phyloP scores from a whole-genome alignment of 2,329 filamentous ascomycete species.

The Atkinsonella texensis region DNA sequence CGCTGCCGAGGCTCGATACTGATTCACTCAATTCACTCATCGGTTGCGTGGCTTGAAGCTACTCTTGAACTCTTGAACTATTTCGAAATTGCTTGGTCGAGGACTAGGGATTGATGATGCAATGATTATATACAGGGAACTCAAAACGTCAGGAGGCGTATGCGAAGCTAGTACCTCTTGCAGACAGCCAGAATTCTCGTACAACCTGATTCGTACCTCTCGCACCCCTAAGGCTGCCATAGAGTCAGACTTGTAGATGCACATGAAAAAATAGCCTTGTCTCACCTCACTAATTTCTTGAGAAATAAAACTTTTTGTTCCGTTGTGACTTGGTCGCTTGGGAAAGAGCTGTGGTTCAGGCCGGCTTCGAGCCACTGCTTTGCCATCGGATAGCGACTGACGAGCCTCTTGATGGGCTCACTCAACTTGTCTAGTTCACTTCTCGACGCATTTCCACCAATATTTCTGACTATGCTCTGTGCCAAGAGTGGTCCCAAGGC shows the following conservation, averaged over 20 bases:
- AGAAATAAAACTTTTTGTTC: slow-evolving; percentile 53
- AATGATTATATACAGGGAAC: neutral
- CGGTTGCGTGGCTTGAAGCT: neutral
- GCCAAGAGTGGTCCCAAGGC: slow-evolving; percentile 51
- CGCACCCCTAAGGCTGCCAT: slow-evolving; percentile 47
- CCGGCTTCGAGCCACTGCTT: slow-evolving; percentile 52
- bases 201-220: slow-evolving; percentile 54
- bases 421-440: slow-evolving; percentile 61
- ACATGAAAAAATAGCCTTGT: neutral
- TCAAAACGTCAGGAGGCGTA: slow-evolving; percentile 37
- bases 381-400: slow-evolving; percentile 41
- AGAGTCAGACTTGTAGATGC: neutral
- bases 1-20: neutral
- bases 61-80: neutral
- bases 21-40: neutral
- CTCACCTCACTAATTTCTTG: slow-evolving; percentile 50
- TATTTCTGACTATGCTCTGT: slow-evolving; percentile 48
- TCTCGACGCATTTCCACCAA: slow-evolving; percentile 55
- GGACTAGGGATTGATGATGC: neutral
- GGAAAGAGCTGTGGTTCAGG: slow-evolving; percentile 42
- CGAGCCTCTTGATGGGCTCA: slow-evolving; percentile 59
- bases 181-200: slow-evolving; percentile 61
- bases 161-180: slow-evolving; percentile 48
- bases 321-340: slow-evolving; percentile 43
- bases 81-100: neutral